phyloP scores from a whole-genome alignment of 805 yeast species.

The Hanseniaspora pseudoguilliermondii region DNA sequence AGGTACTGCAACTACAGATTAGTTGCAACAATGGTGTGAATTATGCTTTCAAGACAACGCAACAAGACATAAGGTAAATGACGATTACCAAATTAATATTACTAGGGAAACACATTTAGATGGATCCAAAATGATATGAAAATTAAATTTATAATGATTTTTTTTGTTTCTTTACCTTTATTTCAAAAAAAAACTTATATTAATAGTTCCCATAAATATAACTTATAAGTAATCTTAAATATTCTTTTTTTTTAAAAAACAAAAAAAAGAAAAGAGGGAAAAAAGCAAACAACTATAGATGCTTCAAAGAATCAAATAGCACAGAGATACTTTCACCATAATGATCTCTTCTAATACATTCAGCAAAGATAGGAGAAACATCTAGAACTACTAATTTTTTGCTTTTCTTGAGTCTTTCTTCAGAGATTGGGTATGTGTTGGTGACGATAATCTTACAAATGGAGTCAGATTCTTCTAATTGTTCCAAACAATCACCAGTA shows the following conservation, averaged over 20 bases:
- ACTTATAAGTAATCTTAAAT: background rate
- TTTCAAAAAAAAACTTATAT: background rate
- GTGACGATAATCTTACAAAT: constrained; percentile 91
- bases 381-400: constrained; percentile 77
- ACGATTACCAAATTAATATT: too few species aligned
- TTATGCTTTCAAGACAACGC: background rate
- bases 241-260: background rate
- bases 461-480: constrained; percentile 60
- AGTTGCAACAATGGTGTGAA: constrained; percentile 13
- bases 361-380: constrained; percentile 90
- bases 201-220: background rate
- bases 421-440: constrained; percentile 82
- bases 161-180: too few species aligned
- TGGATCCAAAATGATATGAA: too few species aligned
- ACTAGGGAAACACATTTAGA: too few species aligned
- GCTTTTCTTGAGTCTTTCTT: constrained; percentile 42
- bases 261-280: too few species aligned
- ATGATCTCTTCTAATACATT: constrained; percentile 96
- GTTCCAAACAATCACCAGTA: constrained; percentile 73
- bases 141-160: too few species aligned
- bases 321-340: constrained; percentile 95
- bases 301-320: constrained; percentile 74
- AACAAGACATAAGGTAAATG: too few species aligned
- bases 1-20: constrained; percentile 13
- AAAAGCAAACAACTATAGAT: constrained; percentile 18